Evolutionary conservation across 306 rosid genomes (phyloP).

Genomic region (Quercus aquifolioides): DNA sequence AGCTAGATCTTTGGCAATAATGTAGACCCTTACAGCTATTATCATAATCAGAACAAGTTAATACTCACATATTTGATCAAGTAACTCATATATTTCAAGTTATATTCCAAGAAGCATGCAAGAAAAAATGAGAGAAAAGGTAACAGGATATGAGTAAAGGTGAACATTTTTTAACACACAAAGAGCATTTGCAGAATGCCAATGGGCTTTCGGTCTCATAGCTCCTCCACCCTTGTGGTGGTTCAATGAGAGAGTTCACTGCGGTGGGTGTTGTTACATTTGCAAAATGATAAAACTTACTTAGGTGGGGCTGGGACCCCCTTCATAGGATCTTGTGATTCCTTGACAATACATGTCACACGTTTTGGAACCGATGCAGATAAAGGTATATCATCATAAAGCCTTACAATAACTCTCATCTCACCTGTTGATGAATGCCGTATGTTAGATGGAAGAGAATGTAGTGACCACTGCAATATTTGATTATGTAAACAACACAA

Average conservation of each 20-base stretch:
- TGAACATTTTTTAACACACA: neutral
- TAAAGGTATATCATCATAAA: constrained; percentile 74
- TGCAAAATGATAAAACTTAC: constrained; percentile 30
- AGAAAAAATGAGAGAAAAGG: neutral
- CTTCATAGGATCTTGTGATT: constrained; percentile 46
- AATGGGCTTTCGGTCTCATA: no score
- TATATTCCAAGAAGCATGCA: constrained; percentile 11
- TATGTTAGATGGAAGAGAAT: constrained; percentile 16
- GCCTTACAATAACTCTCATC: constrained; percentile 77
- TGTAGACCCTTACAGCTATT: neutral
- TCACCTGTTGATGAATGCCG: constrained; percentile 50
- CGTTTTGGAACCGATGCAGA: constrained; percentile 89
- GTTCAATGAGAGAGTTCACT: no score
- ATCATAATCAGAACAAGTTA: neutral
- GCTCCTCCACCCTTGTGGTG: no score
- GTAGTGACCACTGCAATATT: constrained; percentile 11
- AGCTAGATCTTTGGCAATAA: no score
- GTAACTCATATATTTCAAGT: constrained; percentile 5
- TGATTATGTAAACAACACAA: neutral
- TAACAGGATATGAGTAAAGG: neutral
- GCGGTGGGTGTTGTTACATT: no score
- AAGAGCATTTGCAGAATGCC: no score
- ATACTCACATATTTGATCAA: constrained; percentile 2
- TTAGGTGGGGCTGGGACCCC: constrained; percentile 71
- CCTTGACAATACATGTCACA: constrained; percentile 78